Conservation (phyloP, 306 rosid species). For the Castanospermum australe region DNA sequence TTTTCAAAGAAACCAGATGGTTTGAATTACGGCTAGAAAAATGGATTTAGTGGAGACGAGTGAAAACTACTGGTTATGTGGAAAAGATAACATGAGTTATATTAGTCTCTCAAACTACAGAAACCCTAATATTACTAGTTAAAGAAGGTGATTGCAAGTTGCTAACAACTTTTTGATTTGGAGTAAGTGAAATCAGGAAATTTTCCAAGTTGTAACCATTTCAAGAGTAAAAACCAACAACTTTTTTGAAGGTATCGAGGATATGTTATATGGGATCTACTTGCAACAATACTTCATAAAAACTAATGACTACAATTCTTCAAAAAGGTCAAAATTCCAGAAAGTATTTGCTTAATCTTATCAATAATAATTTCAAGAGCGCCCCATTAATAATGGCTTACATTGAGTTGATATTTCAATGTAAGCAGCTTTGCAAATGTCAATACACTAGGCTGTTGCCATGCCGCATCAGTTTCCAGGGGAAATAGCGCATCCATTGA, state of each 20-base stretch:
- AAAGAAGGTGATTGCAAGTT: neutral
- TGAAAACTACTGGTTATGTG: neutral
- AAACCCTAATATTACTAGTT: neutral
- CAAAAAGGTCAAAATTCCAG: neutral
- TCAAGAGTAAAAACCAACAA: neutral
- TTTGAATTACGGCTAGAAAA: conserved; percentile 19
- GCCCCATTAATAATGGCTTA: neutral
- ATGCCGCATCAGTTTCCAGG: neutral
- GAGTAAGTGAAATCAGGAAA: neutral
- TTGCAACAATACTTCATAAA: neutral
- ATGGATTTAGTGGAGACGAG: conserved; percentile 6
- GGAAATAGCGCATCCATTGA: neutral
- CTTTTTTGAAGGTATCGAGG: neutral
- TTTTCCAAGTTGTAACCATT: neutral
- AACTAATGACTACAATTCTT: neutral
- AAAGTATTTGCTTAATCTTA: neutral
- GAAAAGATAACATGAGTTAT: neutral
- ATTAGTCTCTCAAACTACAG: neutral
- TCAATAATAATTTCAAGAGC: neutral
- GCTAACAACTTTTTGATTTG: neutral
- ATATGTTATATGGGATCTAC: neutral
- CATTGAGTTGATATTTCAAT: neutral
- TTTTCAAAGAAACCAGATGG: neutral
- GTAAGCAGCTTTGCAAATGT: neutral
- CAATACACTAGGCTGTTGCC: neutral